Percentiles rank a stretch among this genome's conserved stretches.
phyloP scores from a whole-genome alignment of 2,329 filamentous ascomycete species.

The Pseudogymnoascus sp. region DNA sequence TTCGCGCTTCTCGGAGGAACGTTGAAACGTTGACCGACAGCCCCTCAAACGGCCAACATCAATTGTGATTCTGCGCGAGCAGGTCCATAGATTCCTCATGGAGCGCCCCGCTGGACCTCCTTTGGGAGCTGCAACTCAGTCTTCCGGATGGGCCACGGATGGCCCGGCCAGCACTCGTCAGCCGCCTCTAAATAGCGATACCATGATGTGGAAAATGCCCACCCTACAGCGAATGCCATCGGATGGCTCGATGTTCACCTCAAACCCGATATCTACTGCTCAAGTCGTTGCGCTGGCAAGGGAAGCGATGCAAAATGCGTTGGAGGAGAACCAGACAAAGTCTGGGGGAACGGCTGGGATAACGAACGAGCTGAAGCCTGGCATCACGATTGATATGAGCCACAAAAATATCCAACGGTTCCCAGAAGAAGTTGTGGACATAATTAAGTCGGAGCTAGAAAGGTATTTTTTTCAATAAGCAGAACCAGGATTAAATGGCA shows the following conservation, averaged over 20 bases:
- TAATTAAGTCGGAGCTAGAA: slow-evolving; percentile 31
- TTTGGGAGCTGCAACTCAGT: slow-evolving; percentile 31
- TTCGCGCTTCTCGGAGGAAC: slow-evolving; percentile 11
- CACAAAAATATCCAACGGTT: slow-evolving; percentile 60
- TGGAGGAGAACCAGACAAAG: slow-evolving; percentile 59
- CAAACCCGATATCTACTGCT: slow-evolving; percentile 48
- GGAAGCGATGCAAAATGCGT: slow-evolving; percentile 60
- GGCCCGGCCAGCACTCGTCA: slow-evolving; percentile 33
- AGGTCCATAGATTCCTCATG: slow-evolving; percentile 22
- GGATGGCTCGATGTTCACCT: slow-evolving; percentile 39
- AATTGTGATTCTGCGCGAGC: slow-evolving; percentile 13
- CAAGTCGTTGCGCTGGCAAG: slow-evolving; percentile 61
- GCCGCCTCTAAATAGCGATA: slow-evolving; percentile 29
- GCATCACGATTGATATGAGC: slow-evolving; percentile 72
- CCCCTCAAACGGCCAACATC: slow-evolving; percentile 17
- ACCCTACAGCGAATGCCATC: slow-evolving; percentile 43
- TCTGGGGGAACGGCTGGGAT: slow-evolving; percentile 53
- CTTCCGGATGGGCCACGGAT: slow-evolving; percentile 34
- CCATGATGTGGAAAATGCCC: slow-evolving; percentile 30
- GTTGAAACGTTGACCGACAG: slow-evolving; percentile 23
- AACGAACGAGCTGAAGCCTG: slow-evolving; percentile 57
- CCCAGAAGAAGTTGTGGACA: slow-evolving; percentile 32
- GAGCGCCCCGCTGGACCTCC: slow-evolving; percentile 27
- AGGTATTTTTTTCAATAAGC: slow-evolving; percentile 22
- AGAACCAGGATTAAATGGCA: slow-evolving; percentile 22